These are phyloP conservation scores for Ophiocordyceps camponoti-saundersi DNA, from an alignment of 2,329 filamentous ascomycete species.

Conservation along the genomic window DNA sequence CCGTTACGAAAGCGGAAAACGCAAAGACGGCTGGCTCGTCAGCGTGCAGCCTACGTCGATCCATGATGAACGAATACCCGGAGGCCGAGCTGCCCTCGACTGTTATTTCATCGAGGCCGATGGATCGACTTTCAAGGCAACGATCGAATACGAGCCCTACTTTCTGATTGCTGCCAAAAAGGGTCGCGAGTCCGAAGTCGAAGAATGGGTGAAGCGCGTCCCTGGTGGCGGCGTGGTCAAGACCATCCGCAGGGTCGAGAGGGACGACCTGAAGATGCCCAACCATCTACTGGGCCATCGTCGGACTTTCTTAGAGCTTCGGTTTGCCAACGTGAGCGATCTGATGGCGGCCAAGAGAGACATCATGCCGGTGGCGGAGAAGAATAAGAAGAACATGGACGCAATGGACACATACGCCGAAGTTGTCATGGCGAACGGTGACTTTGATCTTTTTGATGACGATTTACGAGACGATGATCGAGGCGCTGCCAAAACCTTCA, in stretches of 20 bases:
- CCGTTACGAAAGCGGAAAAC: slow-evolving; percentile 75
- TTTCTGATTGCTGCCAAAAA: slow-evolving; percentile 83
- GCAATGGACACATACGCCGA: slow-evolving; percentile 98
- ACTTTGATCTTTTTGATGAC: slow-evolving; percentile 93
- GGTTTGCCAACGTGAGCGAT: slow-evolving; percentile 76
- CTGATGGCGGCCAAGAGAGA: slow-evolving; percentile 69
- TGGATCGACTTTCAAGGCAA: slow-evolving; percentile 83
- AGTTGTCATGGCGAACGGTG: slow-evolving; percentile 70
- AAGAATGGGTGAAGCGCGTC: slow-evolving; percentile 80
- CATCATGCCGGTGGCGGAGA: slow-evolving; percentile 82
- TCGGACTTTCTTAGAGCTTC: slow-evolving; percentile 72
- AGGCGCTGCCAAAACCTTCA: slow-evolving; percentile 57
- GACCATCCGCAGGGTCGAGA: slow-evolving; percentile 58
- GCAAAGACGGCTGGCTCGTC: slow-evolving; percentile 76
- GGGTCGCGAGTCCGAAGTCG: slow-evolving; percentile 79
- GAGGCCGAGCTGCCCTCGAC: slow-evolving; percentile 79
- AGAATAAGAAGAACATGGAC: slow-evolving; percentile 90
- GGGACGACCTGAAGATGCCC: slow-evolving; percentile 87
- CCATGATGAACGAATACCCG: slow-evolving; percentile 68
- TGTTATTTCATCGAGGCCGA: slow-evolving; percentile 95
- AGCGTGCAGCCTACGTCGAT: slow-evolving; percentile 86
- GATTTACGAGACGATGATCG: slow-evolving; percentile 65
- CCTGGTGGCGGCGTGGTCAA: slow-evolving; percentile 69
- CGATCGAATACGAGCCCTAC: slow-evolving; percentile 91
- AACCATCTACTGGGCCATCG: slow-evolving; percentile 89